Conservation (phyloP, 2,329 filamentous ascomycete species). For the Fusarium albidum region DNA sequence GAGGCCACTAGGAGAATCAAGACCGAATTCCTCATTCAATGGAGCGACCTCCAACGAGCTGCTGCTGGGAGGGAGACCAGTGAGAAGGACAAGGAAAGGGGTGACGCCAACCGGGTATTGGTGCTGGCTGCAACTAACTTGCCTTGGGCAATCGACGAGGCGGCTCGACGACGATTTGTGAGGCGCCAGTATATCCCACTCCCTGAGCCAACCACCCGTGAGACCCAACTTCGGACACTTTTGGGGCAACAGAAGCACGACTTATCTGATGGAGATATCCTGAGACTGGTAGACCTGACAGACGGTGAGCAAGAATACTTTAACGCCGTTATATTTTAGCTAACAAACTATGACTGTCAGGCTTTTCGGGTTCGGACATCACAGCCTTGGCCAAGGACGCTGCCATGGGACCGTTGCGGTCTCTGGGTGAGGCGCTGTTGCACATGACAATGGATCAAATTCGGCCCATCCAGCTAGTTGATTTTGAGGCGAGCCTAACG, state of each 20-base stretch:
- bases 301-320: conserved; percentile 69
- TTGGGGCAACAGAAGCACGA: conserved; percentile 88
- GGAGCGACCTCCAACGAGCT: conserved; percentile 92
- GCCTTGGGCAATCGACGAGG: conserved; percentile 98
- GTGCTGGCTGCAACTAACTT: conserved; percentile 96
- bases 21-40: conserved; percentile 97
- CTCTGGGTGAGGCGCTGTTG: conserved; percentile 86
- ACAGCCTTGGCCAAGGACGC: conserved; percentile 97
- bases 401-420: conserved; percentile 93
- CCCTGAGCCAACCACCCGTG: conserved; percentile 83
- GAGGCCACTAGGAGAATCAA: conserved; percentile 95
- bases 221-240: conserved; percentile 79
- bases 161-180: conserved; percentile 88
- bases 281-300: conserved; percentile 78
- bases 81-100: conserved; percentile 72
- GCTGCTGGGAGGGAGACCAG: conserved; percentile 82
- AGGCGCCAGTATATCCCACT: conserved; percentile 95
- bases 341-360: conserved; percentile 54
- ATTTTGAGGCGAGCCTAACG: conserved; percentile 84
- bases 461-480: conserved; percentile 79
- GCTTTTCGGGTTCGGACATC: conserved; percentile 97
- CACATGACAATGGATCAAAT: conserved; percentile 96
- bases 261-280: conserved; percentile 75
- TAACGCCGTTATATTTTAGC: not conserved
- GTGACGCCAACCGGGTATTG: conserved; percentile 87